Conservation (phyloP, 345 rosid genomes). For the Raphanus raphanistrum region DNA sequence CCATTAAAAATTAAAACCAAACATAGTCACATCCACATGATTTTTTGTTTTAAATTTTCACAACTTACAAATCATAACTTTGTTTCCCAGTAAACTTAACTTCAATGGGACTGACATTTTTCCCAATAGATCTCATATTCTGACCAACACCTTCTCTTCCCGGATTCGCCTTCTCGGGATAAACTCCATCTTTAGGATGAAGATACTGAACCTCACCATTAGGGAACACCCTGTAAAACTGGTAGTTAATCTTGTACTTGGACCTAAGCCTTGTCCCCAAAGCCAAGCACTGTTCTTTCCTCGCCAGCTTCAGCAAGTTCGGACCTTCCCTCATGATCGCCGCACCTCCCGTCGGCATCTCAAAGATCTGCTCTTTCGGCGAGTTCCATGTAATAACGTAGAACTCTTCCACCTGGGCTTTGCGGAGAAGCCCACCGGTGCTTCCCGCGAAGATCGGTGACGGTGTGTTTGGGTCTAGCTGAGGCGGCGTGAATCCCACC, state of each 20-base stretch:
- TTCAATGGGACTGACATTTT: constrained; percentile 84
- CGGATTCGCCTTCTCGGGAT: constrained; percentile 89
- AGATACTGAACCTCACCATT: constrained; percentile 91
- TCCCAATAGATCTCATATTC: constrained; percentile 86
- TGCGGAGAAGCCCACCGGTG: constrained; percentile 76
- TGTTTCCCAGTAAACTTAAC: constrained; percentile 97
- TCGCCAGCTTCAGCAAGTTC: constrained; percentile 80
- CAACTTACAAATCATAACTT: constrained; percentile 67
- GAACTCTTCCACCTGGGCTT: constrained; percentile 91
- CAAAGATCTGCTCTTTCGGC: constrained; percentile 88
- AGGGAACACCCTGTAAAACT: constrained; percentile 92
- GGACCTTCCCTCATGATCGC: constrained; percentile 97
- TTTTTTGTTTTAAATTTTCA: neutral
- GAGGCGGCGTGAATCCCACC: constrained; percentile 79
- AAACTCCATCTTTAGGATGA: constrained; percentile 94
- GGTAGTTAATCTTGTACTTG: constrained; percentile 96
- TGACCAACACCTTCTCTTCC: constrained; percentile 86
- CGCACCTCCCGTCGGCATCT: constrained; percentile 96
- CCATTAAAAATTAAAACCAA: neutral
- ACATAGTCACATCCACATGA: constrained; percentile 22
- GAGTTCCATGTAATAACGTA: constrained; percentile 96
- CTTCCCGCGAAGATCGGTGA: constrained; percentile 92
- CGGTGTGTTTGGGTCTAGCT: constrained; percentile 81
- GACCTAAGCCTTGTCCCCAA: constrained; percentile 89
- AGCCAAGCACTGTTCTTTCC: constrained; percentile 96